phyloP scores from a whole-genome alignment of 164 flowering plant genomes.

The Aristolochia fimbriata region DNA sequence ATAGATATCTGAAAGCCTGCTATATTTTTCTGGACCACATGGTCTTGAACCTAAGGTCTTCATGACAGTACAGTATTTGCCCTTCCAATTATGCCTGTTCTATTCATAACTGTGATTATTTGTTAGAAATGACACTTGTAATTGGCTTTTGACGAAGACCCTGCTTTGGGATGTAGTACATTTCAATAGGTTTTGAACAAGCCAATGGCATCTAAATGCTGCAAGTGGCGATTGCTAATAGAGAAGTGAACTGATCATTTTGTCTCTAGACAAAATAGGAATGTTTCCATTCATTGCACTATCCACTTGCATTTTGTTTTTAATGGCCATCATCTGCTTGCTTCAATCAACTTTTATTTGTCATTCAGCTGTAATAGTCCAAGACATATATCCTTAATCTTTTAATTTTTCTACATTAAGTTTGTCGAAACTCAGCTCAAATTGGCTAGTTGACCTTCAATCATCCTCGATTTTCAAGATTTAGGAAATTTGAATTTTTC shows the following conservation, averaged over 20 bases:
- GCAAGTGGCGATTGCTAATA: background rate
- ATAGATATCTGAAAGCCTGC: too few relatives aligned
- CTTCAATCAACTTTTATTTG: background rate
- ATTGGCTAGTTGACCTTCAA: background rate
- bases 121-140: too few relatives aligned
- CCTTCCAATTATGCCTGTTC: too few relatives aligned
- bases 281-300: too few relatives aligned
- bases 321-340: background rate
- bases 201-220: background rate
- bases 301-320: background rate
- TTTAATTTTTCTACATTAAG: too few relatives aligned
- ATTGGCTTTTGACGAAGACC: background rate
- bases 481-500: background rate
- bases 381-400: too few relatives aligned
- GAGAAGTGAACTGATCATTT: background rate
- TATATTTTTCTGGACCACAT: too few relatives aligned
- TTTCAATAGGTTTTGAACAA: background rate
- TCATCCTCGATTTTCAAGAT: background rate
- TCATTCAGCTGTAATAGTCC: background rate
- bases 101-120: too few relatives aligned
- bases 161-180: background rate
- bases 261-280: background rate
- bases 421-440: too few relatives aligned
- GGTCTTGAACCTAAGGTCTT: too few relatives aligned
- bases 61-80: too few relatives aligned